Evolutionary conservation across 108 stramenopile genomes (phyloP).

Genomic region (Mediolabrus comicus): DNA sequence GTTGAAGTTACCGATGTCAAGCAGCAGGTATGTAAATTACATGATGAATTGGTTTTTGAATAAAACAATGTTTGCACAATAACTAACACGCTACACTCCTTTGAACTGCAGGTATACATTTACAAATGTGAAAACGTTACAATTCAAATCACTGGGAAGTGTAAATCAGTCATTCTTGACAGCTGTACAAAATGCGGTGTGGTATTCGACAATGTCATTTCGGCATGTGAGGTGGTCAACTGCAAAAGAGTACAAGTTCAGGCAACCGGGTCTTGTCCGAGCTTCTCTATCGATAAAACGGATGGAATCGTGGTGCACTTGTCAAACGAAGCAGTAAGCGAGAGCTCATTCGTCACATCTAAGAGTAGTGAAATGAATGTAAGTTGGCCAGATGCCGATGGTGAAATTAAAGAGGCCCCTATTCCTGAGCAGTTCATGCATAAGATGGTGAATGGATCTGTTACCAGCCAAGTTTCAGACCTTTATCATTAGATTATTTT

Average conservation of each 20-base stretch:
- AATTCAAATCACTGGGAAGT: constrained; percentile 91
- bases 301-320: constrained; percentile 89
- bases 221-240: constrained; percentile 92
- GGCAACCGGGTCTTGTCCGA: constrained; percentile 80
- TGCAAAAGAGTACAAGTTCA: constrained; percentile 90
- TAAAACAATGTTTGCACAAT: not conserved
- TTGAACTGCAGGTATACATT: constrained; percentile 51
- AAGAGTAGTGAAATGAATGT: constrained; percentile 97
- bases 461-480: constrained; percentile 86
- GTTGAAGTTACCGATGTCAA: constrained; percentile 87
- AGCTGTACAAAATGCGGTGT: constrained; percentile 84
- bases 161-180: constrained; percentile 90
- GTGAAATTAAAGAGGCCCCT: constrained; percentile 91
- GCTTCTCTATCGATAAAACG: constrained; percentile 97
- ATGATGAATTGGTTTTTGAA: not conserved
- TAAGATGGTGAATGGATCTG: constrained; percentile 60
- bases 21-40: constrained; percentile 54
- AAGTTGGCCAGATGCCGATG: constrained; percentile 83
- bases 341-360: constrained; percentile 82
- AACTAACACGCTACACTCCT: not conserved
- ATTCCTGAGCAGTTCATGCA: constrained; percentile 97
- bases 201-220: constrained; percentile 85
- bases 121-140: constrained; percentile 91
- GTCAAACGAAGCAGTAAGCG: constrained; percentile 63
- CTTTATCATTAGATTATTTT: constrained; percentile 83